Percentiles rank a stretch among this genome's conserved stretches.
Conservation (phyloP, 306 rosid genomes). For the Carpinus viminea region DNA sequence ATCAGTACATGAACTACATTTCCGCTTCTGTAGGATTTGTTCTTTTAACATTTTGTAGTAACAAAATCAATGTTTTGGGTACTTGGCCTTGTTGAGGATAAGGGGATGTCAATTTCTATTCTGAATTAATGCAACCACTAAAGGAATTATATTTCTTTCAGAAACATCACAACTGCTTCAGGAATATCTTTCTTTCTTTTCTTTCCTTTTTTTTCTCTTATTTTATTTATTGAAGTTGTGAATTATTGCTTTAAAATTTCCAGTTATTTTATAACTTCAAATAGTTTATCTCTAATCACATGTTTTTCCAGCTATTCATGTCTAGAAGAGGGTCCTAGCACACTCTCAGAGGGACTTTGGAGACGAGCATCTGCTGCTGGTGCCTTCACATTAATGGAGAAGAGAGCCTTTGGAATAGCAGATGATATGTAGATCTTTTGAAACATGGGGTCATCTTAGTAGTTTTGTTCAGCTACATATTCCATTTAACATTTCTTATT, state of each 20-base stretch:
- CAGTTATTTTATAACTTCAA: conserved; percentile 2
- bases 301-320: conserved; percentile 52
- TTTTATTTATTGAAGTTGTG: neutral
- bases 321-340: conserved; percentile 53
- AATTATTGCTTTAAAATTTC: neutral
- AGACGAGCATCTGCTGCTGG: conserved; percentile 79
- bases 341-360: conserved; percentile 87
- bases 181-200: neutral
- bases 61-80: neutral
- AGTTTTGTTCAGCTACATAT: conserved; percentile 28
- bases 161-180: conserved; percentile 1
- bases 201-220: neutral
- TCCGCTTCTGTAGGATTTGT: neutral
- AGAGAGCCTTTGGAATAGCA: conserved; percentile 92
- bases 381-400: conserved; percentile 72
- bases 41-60: neutral
- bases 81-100: conserved; percentile 2
- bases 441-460: conserved; percentile 27
- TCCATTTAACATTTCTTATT: conserved; percentile 15
- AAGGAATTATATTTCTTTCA: neutral
- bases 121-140: neutral
- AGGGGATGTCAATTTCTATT: neutral
- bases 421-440: conserved; percentile 75
- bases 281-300: conserved; percentile 27
- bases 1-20: neutral